Conservation (phyloP, 805 yeast species). For the Zygosaccharomyces kombuchaensis region DNA sequence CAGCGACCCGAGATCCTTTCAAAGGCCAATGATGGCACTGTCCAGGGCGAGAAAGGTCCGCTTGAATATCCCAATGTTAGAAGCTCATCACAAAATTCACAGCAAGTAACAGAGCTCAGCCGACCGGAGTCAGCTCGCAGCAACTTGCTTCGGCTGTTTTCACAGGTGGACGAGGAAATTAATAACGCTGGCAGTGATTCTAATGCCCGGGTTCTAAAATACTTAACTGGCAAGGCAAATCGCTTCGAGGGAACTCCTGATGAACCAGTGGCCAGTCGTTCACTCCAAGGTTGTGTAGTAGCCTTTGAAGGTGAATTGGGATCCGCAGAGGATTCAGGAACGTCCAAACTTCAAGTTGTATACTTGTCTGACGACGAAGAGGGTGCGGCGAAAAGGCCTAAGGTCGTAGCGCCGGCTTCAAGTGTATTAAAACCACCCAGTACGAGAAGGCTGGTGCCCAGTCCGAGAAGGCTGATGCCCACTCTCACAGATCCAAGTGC, state of each 20-base stretch:
- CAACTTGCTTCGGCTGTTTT: background rate
- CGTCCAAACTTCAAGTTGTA: constrained; percentile 2
- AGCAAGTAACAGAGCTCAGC: background rate
- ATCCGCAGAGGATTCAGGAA: constrained; percentile 3
- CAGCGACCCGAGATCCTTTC: too few species aligned
- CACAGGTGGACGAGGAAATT: background rate
- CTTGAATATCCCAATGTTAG: too few species aligned
- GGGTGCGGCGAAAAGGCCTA: background rate
- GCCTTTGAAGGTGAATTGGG: constrained; percentile 6
- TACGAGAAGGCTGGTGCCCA: constrained; percentile 2
- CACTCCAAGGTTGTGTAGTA: constrained; percentile 2
- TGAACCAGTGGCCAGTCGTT: background rate
- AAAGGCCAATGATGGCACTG: too few species aligned
- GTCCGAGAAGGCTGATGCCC: constrained; percentile 5
- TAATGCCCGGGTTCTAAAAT: background rate
- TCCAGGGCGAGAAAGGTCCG: too few species aligned
- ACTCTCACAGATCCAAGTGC: constrained; percentile 12
- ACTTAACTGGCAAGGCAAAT: background rate
- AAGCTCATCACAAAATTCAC: background rate
- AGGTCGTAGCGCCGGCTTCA: constrained; percentile 1
- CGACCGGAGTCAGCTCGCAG: background rate
- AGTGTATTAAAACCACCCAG: constrained; percentile 4
- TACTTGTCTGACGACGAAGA: constrained; percentile 4
- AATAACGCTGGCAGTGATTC: background rate
- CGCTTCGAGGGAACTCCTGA: background rate